Evolutionary conservation across 208 protist species (phyloP).

Genomic region (Crithidia thermophila): DNA sequence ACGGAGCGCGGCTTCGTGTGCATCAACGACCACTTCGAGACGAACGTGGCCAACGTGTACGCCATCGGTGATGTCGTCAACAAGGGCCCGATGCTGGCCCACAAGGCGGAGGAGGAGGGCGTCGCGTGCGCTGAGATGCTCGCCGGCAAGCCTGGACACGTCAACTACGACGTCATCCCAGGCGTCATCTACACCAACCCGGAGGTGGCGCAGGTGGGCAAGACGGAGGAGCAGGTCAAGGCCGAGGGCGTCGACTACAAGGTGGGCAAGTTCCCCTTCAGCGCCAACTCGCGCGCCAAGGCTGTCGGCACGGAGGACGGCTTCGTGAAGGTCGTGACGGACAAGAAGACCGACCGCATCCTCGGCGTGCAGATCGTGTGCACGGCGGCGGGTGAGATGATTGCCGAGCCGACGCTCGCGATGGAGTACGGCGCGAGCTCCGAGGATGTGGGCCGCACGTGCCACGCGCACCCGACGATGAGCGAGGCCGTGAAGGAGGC

Average conservation of each 20-base stretch:
- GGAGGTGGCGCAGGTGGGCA: slow-evolving; percentile 98
- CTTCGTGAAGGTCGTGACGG: slow-evolving; percentile 97
- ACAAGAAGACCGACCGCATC: slow-evolving; percentile 97
- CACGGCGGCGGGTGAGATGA: slow-evolving; percentile 96
- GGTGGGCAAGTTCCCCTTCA: slow-evolving; percentile 98
- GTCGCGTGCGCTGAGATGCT: slow-evolving; percentile 95
- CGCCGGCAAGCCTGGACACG: slow-evolving; percentile 92
- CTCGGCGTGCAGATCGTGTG: slow-evolving; percentile 99
- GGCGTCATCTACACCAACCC: slow-evolving; percentile 99
- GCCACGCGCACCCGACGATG: slow-evolving; percentile 99
- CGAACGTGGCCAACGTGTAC: slow-evolving; percentile 95
- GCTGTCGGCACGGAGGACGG: slow-evolving; percentile 95
- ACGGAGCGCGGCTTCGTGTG: slow-evolving; percentile 92
- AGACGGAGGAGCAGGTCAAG: slow-evolving; percentile 98
- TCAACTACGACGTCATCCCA: slow-evolving; percentile 99
- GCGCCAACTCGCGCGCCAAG: slow-evolving; percentile 98
- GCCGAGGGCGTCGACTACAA: slow-evolving; percentile 93
- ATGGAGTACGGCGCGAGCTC: slow-evolving; percentile 98
- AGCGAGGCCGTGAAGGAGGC: slow-evolving; percentile 99
- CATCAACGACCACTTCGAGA: slow-evolving; percentile 96
- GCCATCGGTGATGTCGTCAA: slow-evolving; percentile 99
- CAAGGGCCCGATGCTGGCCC: slow-evolving; percentile 99
- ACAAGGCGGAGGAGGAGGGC: slow-evolving; percentile 99
- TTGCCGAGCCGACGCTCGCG: slow-evolving; percentile 97
- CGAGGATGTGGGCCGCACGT: slow-evolving; percentile 98